These are phyloP conservation scores for Moesziomyces sp. DNA, from an alignment of 1,284 basidiomycete species.

Conservation along the genomic window DNA sequence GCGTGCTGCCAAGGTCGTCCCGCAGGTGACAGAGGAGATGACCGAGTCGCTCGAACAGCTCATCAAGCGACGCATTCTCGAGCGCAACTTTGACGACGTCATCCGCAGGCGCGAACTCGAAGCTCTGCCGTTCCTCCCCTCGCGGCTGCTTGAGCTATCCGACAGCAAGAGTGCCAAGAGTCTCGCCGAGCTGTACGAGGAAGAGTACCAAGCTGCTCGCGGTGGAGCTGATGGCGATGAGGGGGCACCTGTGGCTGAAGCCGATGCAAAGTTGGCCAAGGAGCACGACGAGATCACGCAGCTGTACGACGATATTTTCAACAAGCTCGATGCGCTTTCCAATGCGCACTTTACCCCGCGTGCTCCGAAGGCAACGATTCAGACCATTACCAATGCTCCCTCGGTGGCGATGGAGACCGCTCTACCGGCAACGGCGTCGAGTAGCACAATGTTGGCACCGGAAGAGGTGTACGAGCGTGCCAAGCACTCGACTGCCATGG, in stretches of 20 bases:
- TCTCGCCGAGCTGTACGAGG: conserved; percentile 95
- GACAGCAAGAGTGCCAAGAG: conserved; percentile 78
- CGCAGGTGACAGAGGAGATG: conserved; percentile 88
- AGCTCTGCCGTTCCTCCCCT: conserved; percentile 81
- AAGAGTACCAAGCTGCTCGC: conserved; percentile 82
- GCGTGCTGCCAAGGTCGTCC: conserved; percentile 83
- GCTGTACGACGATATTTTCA: conserved; percentile 85
- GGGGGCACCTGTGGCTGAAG: conserved; percentile 75
- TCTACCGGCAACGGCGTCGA: conserved; percentile 82
- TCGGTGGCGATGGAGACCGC: conserved; percentile 89
- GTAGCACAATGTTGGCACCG: conserved; percentile 86
- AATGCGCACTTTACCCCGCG: conserved; percentile 97
- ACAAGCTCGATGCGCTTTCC: conserved; percentile 90
- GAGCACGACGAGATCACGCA: conserved; percentile 87
- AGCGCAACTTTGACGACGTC: conserved; percentile 89
- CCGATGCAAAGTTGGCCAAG: conserved; percentile 86
- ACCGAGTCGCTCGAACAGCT: conserved; percentile 86
- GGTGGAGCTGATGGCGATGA: conserved; percentile 56
- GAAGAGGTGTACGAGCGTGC: conserved; percentile 80
- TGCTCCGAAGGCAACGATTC: conserved; percentile 88
- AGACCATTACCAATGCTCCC: conserved; percentile 84
- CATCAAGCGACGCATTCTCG: conserved; percentile 90
- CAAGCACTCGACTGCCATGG: conserved; percentile 49
- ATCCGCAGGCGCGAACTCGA: conserved; percentile 81
- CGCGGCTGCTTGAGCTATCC: conserved; percentile 86